These are phyloP conservation scores for Eucalyptus victrix DNA, from an alignment of 345 rosid species.

Conservation along the genomic window DNA sequence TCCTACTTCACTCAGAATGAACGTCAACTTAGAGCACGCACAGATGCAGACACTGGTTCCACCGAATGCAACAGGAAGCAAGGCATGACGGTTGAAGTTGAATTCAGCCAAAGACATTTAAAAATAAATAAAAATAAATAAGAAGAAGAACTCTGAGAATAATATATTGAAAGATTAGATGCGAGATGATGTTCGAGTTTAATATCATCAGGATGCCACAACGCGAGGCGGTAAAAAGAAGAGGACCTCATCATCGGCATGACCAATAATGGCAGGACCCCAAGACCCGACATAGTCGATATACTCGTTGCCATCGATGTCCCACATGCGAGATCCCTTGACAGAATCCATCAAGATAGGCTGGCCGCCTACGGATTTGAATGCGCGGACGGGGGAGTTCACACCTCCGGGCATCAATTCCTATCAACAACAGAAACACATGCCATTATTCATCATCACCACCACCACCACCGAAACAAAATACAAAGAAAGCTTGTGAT, in stretches of 20 bases:
- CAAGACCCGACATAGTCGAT: constrained; percentile 96
- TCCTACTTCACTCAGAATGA: neutral
- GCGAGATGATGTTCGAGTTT: neutral
- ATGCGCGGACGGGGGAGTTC: constrained; percentile 93
- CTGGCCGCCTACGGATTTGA: constrained; percentile 95
- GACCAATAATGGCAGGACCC: constrained; percentile 98
- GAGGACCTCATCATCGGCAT: constrained; percentile 83
- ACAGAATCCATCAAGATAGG: constrained; percentile 82
- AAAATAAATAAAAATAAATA: accelerated
- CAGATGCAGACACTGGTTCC: neutral
- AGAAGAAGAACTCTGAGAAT: neutral
- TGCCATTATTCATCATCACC: neutral
- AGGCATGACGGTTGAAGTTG: neutral
- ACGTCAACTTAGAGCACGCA: neutral
- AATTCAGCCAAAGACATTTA: neutral
- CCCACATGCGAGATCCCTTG: constrained; percentile 93
- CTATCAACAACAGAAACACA: constrained; percentile 7
- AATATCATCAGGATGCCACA: neutral
- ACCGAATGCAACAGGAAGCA: neutral
- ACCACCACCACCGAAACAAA: neutral
- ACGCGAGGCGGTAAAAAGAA: neutral
- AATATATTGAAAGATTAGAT: neutral
- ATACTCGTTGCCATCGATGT: constrained; percentile 92
- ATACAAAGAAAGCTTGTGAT: neutral
- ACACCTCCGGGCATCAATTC: constrained; percentile 98